Evolutionary conservation across 345 rosid genomes (phyloP).

Genomic region (Aquilaria sinensis): DNA sequence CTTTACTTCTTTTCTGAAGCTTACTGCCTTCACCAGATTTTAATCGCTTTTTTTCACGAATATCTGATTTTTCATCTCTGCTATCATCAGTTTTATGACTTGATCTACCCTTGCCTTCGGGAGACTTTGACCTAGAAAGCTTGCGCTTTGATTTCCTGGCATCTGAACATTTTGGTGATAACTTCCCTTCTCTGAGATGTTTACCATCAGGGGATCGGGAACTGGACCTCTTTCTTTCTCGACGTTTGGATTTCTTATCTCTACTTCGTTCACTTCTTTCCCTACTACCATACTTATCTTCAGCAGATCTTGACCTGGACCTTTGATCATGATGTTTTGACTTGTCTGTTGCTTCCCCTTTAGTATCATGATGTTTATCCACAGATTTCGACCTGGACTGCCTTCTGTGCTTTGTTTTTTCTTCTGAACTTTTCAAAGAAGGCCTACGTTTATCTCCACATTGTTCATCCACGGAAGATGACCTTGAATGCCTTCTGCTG

Average conservation of each 20-base stretch:
- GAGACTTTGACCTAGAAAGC: constrained; percentile 51
- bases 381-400: constrained; percentile 24
- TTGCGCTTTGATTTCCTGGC: constrained; percentile 44
- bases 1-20: constrained; percentile 27
- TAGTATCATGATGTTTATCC: constrained; percentile 15
- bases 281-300: constrained; percentile 32
- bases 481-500: constrained; percentile 45
- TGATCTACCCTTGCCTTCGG: constrained; percentile 36
- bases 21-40: constrained; percentile 38
- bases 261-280: constrained; percentile 40
- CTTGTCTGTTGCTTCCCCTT: constrained; percentile 31
- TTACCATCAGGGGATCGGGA: constrained; percentile 55
- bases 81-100: constrained; percentile 32
- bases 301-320: constrained; percentile 69
- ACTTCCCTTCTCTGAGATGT: constrained; percentile 38
- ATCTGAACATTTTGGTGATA: constrained; percentile 45
- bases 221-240: constrained; percentile 51
- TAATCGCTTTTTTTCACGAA: constrained; percentile 35
- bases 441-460: constrained; percentile 29
- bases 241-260: constrained; percentile 49
- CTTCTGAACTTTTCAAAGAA: constrained; percentile 34
- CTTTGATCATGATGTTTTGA: constrained; percentile 38
- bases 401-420: constrained; percentile 35
- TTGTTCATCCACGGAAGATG: constrained; percentile 43
- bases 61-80: constrained; percentile 39